Evolutionary conservation across 1,139 yeast genomes (phyloP).

Genomic region (Kluyveromyces sp.): DNA sequence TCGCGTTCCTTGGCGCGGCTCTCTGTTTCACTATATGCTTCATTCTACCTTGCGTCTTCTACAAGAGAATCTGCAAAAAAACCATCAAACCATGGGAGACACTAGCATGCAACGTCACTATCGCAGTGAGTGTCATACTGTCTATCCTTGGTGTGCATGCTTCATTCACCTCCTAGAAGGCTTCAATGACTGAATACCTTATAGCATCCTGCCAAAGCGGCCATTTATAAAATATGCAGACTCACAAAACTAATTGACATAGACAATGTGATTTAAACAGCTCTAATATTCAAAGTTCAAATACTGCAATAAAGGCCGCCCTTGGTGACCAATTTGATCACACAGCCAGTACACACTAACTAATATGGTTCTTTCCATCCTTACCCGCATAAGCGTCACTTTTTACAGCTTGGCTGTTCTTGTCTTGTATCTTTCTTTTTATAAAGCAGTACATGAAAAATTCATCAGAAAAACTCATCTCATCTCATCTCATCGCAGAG

Average conservation of each 20-base stretch:
- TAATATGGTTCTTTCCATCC: neutral
- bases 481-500: slow-evolving; percentile 24
- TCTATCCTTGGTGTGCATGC: slow-evolving; percentile 48
- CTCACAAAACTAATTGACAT: too few relatives aligned
- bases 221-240: too few relatives aligned
- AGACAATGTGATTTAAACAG: too few relatives aligned
- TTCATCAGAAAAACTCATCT: slow-evolving; percentile 2
- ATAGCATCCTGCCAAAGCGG: too few relatives aligned
- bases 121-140: slow-evolving; percentile 40
- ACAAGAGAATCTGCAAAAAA: slow-evolving; percentile 48
- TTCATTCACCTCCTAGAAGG: slow-evolving; percentile 26
- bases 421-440: too few relatives aligned
- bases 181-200: too few relatives aligned
- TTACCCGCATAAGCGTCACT: slow-evolving; percentile 4
- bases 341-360: neutral
- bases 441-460: too few relatives aligned
- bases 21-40: slow-evolving; percentile 77
- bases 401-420: neutral
- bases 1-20: slow-evolving; percentile 78
- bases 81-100: slow-evolving; percentile 39
- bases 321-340: neutral
- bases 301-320: neutral
- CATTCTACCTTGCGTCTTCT: slow-evolving; percentile 68
- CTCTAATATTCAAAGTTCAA: too few relatives aligned
- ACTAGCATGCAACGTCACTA: slow-evolving; percentile 39